Conservation (phyloP, 2,329 filamentous ascomycete species). For the Fusarium globosum region DNA sequence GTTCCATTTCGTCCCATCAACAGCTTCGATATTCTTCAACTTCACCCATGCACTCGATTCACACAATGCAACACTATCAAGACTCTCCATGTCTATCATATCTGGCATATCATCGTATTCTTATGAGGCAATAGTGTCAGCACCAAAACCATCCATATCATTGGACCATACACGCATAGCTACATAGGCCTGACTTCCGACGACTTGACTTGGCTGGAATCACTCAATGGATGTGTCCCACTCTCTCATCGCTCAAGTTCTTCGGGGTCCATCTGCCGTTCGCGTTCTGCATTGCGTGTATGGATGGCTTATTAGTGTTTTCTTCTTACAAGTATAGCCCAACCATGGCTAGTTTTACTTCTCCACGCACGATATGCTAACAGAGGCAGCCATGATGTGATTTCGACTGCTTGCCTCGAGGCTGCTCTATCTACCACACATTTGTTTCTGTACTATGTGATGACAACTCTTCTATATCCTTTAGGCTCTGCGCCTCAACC, state of each 20-base stretch:
- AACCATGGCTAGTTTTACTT: not conserved
- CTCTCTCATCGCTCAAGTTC: slow-evolving; percentile 6
- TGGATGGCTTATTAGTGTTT: not conserved
- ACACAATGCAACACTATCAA: not conserved
- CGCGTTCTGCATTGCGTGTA: not conserved
- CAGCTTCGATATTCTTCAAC: slow-evolving; percentile 29
- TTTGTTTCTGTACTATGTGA: not conserved
- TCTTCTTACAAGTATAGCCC: slow-evolving; percentile 1
- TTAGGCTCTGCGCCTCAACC: not conserved
- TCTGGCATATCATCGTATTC: not conserved
- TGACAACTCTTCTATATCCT: not conserved
- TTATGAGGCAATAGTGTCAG: not conserved
- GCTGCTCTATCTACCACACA: not conserved
- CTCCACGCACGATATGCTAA: not conserved
- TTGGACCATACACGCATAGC: not conserved
- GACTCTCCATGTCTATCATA: not conserved
- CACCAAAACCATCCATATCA: not conserved
- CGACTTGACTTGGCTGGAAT: not conserved
- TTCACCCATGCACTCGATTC: slow-evolving; percentile 13
- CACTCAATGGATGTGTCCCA: slow-evolving; percentile 28
- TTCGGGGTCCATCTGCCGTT: slow-evolving; percentile 18
- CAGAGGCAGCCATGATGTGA: not conserved
- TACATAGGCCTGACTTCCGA: not conserved
- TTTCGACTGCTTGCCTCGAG: not conserved
- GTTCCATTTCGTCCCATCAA: slow-evolving; percentile 6